Percentiles rank a stretch among this genome's conserved stretches.
Conservation (phyloP, 2,329 filamentous ascomycete genomes). For the Cadophora sp. region DNA sequence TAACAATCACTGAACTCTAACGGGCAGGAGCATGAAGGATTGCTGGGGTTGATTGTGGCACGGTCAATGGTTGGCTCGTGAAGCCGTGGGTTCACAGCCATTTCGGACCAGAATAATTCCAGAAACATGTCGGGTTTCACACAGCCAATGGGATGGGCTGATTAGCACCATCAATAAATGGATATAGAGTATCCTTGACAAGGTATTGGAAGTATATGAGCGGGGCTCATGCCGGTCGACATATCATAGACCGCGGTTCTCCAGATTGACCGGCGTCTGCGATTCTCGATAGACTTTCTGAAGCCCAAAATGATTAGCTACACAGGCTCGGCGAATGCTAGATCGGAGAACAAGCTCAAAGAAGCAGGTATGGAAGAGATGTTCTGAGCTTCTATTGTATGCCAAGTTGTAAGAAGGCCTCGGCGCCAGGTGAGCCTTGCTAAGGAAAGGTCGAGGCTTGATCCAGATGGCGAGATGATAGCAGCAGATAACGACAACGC, state of each 20-base stretch:
- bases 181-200: slow-evolving; percentile 7
- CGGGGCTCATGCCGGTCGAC: neutral
- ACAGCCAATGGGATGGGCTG: neutral
- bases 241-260: neutral
- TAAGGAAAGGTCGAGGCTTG: neutral
- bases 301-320: neutral
- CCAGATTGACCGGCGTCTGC: neutral
- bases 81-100: neutral
- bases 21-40: neutral
- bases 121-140: slow-evolving; percentile 14
- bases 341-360: slow-evolving; percentile 19
- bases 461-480: slow-evolving; percentile 2
- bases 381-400: slow-evolving; percentile 16
- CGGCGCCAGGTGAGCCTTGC: slow-evolving; percentile 11
- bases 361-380: slow-evolving; percentile 20
- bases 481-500: slow-evolving; percentile 6
- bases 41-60: slow-evolving; percentile 19
- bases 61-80: slow-evolving; percentile 11
- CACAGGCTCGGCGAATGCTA: neutral
- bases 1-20: slow-evolving; percentile 21
- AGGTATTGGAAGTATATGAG: slow-evolving; percentile 1
- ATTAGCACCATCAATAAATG: neutral
- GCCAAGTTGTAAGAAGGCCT: slow-evolving; percentile 20
- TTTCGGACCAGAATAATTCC: slow-evolving; percentile 20
- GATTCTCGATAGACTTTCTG: neutral